Evolutionary conservation across 1,139 yeast genomes (phyloP).

Genomic region (Suhomyces anneliseae): DNA sequence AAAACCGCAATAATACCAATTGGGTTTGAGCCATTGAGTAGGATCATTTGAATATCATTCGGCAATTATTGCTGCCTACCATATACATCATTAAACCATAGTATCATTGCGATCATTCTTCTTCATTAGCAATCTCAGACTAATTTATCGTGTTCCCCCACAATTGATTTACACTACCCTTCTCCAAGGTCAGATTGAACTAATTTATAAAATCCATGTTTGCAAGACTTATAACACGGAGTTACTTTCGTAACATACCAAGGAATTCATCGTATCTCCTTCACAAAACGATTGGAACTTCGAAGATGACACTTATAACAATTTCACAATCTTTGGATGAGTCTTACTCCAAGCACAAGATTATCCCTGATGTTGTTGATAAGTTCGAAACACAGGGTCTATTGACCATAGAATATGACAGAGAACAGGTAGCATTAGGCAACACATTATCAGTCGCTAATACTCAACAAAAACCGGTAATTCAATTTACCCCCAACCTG

Average conservation of each 20-base stretch:
- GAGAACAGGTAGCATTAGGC: conserved; percentile 74
- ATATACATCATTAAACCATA: too few species aligned
- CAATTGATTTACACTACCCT: neutral
- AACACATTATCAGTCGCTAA: conserved; percentile 64
- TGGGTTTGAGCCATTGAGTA: neutral
- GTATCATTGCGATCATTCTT: neutral
- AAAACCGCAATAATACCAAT: neutral
- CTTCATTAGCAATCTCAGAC: neutral
- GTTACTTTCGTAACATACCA: neutral
- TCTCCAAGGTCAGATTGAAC: neutral
- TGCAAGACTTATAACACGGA: neutral
- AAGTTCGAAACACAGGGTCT: conserved; percentile 47
- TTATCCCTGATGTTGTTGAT: conserved; percentile 63
- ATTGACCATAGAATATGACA: conserved; percentile 49
- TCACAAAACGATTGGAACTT: neutral
- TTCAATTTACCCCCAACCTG: conserved; percentile 65
- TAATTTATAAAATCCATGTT: neutral
- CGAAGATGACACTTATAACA: conserved; percentile 49
- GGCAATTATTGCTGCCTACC: neutral
- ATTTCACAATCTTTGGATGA: conserved; percentile 64
- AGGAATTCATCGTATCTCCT: neutral
- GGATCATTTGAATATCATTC: too few species aligned
- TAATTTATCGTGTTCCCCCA: neutral
- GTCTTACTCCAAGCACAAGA: conserved; percentile 57
- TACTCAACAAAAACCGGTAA: conserved; percentile 63